Evolutionary conservation across 2,329 filamentous ascomycete species (phyloP).

Genomic region (Lojkania enalia): DNA sequence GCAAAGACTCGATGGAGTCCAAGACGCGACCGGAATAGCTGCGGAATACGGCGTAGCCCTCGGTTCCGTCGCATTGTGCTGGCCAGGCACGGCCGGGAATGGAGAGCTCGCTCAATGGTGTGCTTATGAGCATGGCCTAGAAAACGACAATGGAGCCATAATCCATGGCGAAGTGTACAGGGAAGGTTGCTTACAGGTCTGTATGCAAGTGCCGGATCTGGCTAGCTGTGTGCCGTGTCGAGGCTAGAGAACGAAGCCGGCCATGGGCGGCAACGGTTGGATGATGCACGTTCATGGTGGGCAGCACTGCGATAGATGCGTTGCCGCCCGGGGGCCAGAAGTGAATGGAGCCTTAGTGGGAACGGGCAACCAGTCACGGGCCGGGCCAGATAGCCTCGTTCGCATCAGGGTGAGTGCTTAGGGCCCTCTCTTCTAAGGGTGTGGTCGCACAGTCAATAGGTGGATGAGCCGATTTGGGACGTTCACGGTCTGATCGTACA

Average conservation of each 20-base stretch:
- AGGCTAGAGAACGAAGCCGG: slow-evolving; percentile 2
- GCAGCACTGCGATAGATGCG: slow-evolving; percentile 17
- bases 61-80: slow-evolving; percentile 15
- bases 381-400: slow-evolving; percentile 4
- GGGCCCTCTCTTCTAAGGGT: background rate
- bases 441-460: slow-evolving; percentile 5
- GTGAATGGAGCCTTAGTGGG: slow-evolving; percentile 10
- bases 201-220: slow-evolving; percentile 19
- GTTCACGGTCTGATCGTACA: background rate
- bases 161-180: slow-evolving; percentile 15
- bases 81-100: slow-evolving; percentile 20
- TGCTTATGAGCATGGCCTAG: slow-evolving; percentile 24
- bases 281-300: slow-evolving; percentile 7
- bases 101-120: slow-evolving; percentile 15
- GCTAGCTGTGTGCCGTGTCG: slow-evolving; percentile 26
- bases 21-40: slow-evolving; percentile 20
- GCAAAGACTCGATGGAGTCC: slow-evolving; percentile 11
- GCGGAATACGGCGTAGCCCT: slow-evolving; percentile 29
- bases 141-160: no score
- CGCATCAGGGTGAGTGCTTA: background rate
- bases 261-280: slow-evolving; percentile 4
- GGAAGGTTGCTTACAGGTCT: slow-evolving; percentile 30
- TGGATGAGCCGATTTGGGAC: background rate
- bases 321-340: slow-evolving; percentile 25
- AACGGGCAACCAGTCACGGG: background rate